Conservation (phyloP, 176 grass and related monocot genomes). For the Alloteropsis semialata region DNA sequence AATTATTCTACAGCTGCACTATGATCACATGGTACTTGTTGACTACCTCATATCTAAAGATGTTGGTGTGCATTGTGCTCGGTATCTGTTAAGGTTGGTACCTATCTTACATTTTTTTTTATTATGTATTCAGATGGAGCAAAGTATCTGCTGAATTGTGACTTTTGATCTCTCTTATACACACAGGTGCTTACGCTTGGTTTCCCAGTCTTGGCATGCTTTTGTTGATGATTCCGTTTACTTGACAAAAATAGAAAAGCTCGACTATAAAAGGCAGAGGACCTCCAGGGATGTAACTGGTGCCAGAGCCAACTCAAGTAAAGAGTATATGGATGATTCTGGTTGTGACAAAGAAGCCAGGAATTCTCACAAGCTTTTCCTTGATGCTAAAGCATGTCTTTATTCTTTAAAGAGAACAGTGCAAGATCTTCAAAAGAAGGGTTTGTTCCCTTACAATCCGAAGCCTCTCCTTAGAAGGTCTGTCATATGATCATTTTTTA, state of each 20-base stretch:
- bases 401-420: slow-evolving; percentile 75
- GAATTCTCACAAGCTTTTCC: slow-evolving; percentile 33
- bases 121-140: not conserved
- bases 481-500: not conserved
- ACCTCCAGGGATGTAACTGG: slow-evolving; percentile 33
- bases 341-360: not conserved
- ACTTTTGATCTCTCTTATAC: slow-evolving; percentile 5
- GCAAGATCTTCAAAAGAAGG: slow-evolving; percentile 72
- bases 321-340: slow-evolving; percentile 12
- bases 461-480: slow-evolving; percentile 84
- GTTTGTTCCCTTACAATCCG: slow-evolving; percentile 90
- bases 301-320: slow-evolving; percentile 22
- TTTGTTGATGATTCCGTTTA: slow-evolving; percentile 58
- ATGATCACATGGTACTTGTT: slow-evolving; percentile 91
- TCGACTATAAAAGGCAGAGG: slow-evolving; percentile 60
- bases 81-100: slow-evolving; percentile 80
- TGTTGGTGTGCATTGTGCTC: slow-evolving; percentile 69
- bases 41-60: slow-evolving; percentile 97
- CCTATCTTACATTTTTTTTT: slow-evolving; percentile 15
- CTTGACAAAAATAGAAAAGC: slow-evolving; percentile 33
- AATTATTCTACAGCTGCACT: slow-evolving; percentile 73
- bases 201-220: slow-evolving; percentile 69
- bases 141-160: not conserved
- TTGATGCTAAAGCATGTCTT: slow-evolving; percentile 73
- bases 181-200: slow-evolving; percentile 64